A percentile compares a stretch with the other conserved stretches of the same genome.
phyloP scores from a whole-genome alignment of 495 filamentous ascomycete genomes.

The Daldinia vernicosa region DNA sequence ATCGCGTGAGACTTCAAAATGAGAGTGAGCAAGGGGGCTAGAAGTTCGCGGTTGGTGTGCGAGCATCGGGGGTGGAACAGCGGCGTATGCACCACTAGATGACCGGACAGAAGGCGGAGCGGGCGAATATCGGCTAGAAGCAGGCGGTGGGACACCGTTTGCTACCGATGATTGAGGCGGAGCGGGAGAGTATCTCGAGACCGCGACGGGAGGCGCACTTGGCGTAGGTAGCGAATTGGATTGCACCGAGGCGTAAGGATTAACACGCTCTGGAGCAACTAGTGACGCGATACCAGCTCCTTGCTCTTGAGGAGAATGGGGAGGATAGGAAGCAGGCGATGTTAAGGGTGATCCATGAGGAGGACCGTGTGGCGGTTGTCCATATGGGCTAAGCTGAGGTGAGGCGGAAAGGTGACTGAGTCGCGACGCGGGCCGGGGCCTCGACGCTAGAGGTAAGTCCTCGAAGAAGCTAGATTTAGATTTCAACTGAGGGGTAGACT shows the following conservation, averaged over 20 bases:
- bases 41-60: constrained; percentile 85
- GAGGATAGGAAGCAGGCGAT: constrained; percentile 29
- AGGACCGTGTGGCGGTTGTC: constrained; percentile 47
- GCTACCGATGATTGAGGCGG: constrained; percentile 55
- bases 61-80: constrained; percentile 59
- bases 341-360: constrained; percentile 41
- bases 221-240: constrained; percentile 52
- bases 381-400: constrained; percentile 49
- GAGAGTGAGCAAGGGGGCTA: constrained; percentile 82
- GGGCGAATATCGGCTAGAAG: constrained; percentile 62
- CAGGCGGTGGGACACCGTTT: constrained; percentile 51
- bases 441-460: constrained; percentile 76
- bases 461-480: constrained; percentile 78
- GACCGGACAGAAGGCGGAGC: constrained; percentile 55
- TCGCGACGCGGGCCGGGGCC: constrained; percentile 61
- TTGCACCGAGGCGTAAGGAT: constrained; percentile 66
- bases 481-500: constrained; percentile 47
- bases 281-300: constrained; percentile 49
- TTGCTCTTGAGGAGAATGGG: constrained; percentile 44
- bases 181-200: constrained; percentile 69
- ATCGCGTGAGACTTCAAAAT: constrained; percentile 63
- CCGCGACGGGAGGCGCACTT: constrained; percentile 48
- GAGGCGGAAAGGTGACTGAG: constrained; percentile 52
- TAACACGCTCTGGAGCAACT: constrained; percentile 66
- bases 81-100: constrained; percentile 52